Evolutionary conservation across 306 rosid genomes (phyloP).

Genomic region (Potentilla sterilis): DNA sequence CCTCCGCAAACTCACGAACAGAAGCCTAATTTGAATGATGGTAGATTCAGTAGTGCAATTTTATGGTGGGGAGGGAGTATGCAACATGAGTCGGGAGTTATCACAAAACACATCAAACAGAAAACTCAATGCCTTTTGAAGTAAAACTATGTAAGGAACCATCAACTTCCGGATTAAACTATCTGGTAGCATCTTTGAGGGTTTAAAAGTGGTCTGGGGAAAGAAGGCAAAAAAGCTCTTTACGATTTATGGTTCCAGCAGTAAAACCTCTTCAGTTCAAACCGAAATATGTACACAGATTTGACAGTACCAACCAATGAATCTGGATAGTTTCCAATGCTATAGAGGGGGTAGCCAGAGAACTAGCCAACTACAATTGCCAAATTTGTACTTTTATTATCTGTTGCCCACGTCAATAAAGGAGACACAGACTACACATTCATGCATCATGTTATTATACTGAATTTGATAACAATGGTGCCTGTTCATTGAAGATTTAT

Average conservation of each 20-base stretch:
- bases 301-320: not conserved
- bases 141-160: not conserved
- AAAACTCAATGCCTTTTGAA: not conserved
- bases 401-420: not conserved
- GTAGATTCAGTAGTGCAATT: constrained; percentile 9
- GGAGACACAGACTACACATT: not conserved
- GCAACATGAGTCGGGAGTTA: constrained; percentile 13
- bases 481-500: not conserved
- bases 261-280: not conserved
- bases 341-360: not conserved
- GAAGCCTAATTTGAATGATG: constrained; percentile 43
- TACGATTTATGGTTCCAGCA: not conserved
- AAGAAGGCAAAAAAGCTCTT: not conserved
- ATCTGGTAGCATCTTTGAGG: not conserved
- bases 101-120: constrained; percentile 16
- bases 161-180: not conserved
- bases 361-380: not conserved
- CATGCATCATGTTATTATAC: not conserved
- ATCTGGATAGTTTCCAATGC: not conserved
- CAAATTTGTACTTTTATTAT: not conserved
- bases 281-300: not conserved
- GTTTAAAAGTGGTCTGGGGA: not conserved
- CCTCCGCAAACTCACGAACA: constrained; percentile 70
- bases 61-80: constrained; percentile 5
- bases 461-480: not conserved